Base-by-base conservation (phyloP, 1,139 yeast genomes). In the Saccharomyces uvarum region DNA sequence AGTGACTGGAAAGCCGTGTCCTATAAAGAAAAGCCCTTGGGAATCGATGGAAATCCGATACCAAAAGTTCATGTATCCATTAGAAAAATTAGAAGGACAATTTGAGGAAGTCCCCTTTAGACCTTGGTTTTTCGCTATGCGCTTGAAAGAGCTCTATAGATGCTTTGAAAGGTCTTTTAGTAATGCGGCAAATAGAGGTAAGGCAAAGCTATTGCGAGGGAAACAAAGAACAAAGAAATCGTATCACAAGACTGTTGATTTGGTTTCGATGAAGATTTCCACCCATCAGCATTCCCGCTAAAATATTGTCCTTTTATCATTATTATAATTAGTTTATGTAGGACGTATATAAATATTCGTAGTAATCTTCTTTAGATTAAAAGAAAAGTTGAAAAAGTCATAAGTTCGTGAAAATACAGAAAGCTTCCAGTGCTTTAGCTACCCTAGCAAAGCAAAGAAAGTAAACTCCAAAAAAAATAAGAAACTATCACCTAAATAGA, bases 171-270 rank as follows among this genome's bases (percentile, higher is more conserved):
- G 44, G n/a, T 38, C 44, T 4, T 38, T 38, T 16, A 38, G 24
- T 38, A 38, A 38, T 24, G 44, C 44, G 44, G 44, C 44, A 38
- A 38, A 38, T 38, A 38, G 44, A 38, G 44, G 44, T 19, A 38
- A 38, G 26, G n/a, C 44, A 38, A 38, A 24, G 44, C 4, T 38
- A 19, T 16, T 38, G 44, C 44, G 44, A 4, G 44, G 44, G 3
- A 38, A 38, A 19, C 44, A 19, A 19, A 38, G 44, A 19, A 38
- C 44, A 16, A 38, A 38, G 19, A 38, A 38, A 19, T 38, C 44
- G 44, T 38, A 38, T 5, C 44, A 38, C 19, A 16, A 16, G 11
- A 38, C 44, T 0, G 44, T 38, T n/a, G 6, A 19, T 4, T 19
- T 38, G 11, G 44, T 38, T 2, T 38, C 44, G 5, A 19, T 19